A percentile compares a stretch with the other conserved stretches of the same genome.
These are phyloP conservation scores for Cryoendolithus antarcticus DNA, from an alignment of 2,329 filamentous ascomycete species.

Conservation along the genomic window DNA sequence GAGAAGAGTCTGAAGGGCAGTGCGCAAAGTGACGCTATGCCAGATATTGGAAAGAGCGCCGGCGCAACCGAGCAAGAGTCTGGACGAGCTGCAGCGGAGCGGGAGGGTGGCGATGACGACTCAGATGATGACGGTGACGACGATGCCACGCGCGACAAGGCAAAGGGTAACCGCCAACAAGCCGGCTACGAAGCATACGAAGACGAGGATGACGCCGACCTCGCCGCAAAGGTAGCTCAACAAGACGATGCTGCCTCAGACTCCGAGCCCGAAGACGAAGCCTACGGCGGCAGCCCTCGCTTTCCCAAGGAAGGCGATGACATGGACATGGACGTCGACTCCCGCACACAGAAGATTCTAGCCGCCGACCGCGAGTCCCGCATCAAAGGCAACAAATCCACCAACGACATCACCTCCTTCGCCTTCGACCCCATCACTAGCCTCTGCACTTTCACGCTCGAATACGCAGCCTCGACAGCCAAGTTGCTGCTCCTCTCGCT, in stretches of 20 bases:
- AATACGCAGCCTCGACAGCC: conserved; percentile 65
- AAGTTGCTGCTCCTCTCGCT: conserved; percentile 90
- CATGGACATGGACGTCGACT: conserved; percentile 21
- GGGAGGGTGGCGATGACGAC: conserved; percentile 52
- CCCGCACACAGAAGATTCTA: conserved; percentile 22
- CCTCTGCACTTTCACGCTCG: conserved; percentile 71
- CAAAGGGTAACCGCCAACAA: conserved; percentile 63
- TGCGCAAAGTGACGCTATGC: conserved; percentile 52
- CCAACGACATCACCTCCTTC: conserved; percentile 61
- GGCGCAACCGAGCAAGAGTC: conserved; percentile 42
- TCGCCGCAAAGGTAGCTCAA: conserved; percentile 51
- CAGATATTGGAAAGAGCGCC: conserved; percentile 57
- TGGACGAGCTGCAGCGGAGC: conserved; percentile 31
- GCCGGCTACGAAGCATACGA: conserved; percentile 83
- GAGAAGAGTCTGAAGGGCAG: conserved; percentile 43
- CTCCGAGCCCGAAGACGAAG: conserved; percentile 47
- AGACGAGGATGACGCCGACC: conserved; percentile 76
- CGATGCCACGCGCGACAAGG: conserved; percentile 55
- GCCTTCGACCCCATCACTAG: conserved; percentile 64
- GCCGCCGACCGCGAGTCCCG: conserved; percentile 47
- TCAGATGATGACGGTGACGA: conserved; percentile 46
- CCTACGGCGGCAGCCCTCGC: conserved; percentile 34
- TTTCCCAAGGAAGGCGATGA: conserved; percentile 24
- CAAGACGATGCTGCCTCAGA: conserved; percentile 47
- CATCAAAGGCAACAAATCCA: conserved; percentile 45